A percentile compares a stretch with the other conserved stretches of the same genome.
phyloP scores from a whole-genome alignment of 495 filamentous ascomycete genomes.

The Tuber melanosporum region DNA sequence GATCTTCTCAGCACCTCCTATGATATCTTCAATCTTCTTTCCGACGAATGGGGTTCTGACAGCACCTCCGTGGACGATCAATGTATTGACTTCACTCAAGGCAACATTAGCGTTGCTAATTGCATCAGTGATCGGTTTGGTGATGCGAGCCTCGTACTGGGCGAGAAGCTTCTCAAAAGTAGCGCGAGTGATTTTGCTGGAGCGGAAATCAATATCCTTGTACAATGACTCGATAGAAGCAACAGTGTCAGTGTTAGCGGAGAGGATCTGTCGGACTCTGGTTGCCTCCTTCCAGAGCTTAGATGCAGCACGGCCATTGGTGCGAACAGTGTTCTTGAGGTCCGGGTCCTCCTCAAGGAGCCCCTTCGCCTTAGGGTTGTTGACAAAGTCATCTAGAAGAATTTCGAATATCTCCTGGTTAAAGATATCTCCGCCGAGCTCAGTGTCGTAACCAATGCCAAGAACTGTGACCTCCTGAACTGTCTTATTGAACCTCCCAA shows the following conservation, averaged over 20 bases:
- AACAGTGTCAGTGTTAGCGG: slow-evolving; percentile 78
- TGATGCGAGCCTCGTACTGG: slow-evolving; percentile 60
- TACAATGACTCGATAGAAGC: slow-evolving; percentile 80
- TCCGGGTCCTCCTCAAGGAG: slow-evolving; percentile 52
- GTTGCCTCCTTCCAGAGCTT: slow-evolving; percentile 90
- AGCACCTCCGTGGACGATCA: slow-evolving; percentile 88
- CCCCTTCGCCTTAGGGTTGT: slow-evolving; percentile 63
- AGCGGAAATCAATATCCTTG: slow-evolving; percentile 86
- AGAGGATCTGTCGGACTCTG: slow-evolving; percentile 78
- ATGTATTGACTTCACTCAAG: slow-evolving; percentile 71
- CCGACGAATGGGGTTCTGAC: slow-evolving; percentile 92
- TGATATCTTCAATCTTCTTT: slow-evolving; percentile 70
- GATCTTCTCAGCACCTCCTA: slow-evolving; percentile 68
- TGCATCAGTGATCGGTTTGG: slow-evolving; percentile 63
- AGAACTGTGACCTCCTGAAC: slow-evolving; percentile 85
- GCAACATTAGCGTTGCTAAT: slow-evolving; percentile 64
- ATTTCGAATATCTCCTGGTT: slow-evolving; percentile 82
- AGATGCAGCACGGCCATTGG: slow-evolving; percentile 75
- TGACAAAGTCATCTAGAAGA: slow-evolving; percentile 72
- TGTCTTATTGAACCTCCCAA: slow-evolving; percentile 93
- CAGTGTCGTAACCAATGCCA: slow-evolving; percentile 80
- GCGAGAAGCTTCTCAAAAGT: slow-evolving; percentile 78
- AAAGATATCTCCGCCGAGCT: slow-evolving; percentile 80
- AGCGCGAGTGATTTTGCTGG: slow-evolving; percentile 70
- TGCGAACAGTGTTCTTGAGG: slow-evolving; percentile 51